These are phyloP conservation scores for Coemansia sp. DNA, from an alignment of 192 early-diverging fungal species.

Conservation along the genomic window DNA sequence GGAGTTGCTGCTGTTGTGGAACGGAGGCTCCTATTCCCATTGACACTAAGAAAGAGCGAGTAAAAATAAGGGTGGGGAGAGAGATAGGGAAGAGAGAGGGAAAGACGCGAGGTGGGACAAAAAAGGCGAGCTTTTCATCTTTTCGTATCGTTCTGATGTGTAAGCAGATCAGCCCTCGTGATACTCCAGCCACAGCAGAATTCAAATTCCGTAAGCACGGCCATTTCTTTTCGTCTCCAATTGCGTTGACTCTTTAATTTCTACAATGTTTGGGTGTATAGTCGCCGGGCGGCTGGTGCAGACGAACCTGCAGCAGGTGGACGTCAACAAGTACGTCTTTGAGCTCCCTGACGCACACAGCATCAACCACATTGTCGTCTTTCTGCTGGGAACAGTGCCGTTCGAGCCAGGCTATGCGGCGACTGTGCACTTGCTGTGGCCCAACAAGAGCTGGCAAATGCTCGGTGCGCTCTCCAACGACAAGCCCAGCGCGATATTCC, in stretches of 20 bases:
- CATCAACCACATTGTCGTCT: slow-evolving; percentile 96
- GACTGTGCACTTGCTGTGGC: slow-evolving; percentile 93
- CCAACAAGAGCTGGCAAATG: slow-evolving; percentile 72
- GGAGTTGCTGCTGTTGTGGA: slow-evolving; percentile 6
- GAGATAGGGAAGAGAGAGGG: background rate
- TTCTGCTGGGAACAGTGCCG: slow-evolving; percentile 79
- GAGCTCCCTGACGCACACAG: slow-evolving; percentile 77
- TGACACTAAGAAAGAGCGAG: background rate
- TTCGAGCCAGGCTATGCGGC: slow-evolving; percentile 90
- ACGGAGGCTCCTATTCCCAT: slow-evolving; percentile 16
- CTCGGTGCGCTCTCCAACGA: slow-evolving; percentile 80
- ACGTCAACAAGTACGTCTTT: slow-evolving; percentile 86
- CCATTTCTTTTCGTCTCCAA: background rate
- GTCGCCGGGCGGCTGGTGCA: slow-evolving; percentile 87
- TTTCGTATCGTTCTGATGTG: background rate
- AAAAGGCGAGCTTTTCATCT: background rate
- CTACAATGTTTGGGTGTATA: slow-evolving; percentile 87
- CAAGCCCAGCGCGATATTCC: slow-evolving; percentile 81
- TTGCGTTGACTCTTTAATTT: background rate
- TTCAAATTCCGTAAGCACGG: background rate
- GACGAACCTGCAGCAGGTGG: slow-evolving; percentile 87
- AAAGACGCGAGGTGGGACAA: background rate
- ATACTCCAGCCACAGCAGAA: background rate
- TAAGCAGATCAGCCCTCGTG: background rate
- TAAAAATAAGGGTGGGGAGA: background rate